Percentiles rank a stretch among this genome's conserved stretches.
These are phyloP conservation scores for Penicillium alfredii DNA, from an alignment of 495 filamentous ascomycete genomes.

Conservation along the genomic window DNA sequence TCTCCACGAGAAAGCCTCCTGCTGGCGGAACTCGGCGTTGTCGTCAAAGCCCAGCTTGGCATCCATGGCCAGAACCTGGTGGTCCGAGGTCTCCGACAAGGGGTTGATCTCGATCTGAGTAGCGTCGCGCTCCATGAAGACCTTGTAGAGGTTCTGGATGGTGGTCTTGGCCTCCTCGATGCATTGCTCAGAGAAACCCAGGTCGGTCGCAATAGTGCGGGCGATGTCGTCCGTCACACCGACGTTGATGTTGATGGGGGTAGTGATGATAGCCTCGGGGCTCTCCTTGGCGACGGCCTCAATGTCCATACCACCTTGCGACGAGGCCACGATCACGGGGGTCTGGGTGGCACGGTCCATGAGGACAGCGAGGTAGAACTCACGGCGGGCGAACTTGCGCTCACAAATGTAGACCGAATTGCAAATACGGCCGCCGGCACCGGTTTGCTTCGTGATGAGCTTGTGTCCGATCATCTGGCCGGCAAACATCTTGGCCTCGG, in stretches of 20 bases:
- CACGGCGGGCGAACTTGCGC: constrained; percentile 97
- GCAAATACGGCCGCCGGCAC: constrained; percentile 82
- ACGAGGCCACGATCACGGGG: constrained; percentile 94
- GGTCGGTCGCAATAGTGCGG: constrained; percentile 77
- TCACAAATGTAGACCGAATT: constrained; percentile 97
- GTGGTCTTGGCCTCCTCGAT: constrained; percentile 88
- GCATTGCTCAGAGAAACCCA: constrained; percentile 96
- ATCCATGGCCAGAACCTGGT: constrained; percentile 97
- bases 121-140: constrained; percentile 96
- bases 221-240: constrained; percentile 96
- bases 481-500: constrained; percentile 94
- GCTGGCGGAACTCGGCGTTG: constrained; percentile 96
- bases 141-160: constrained; percentile 97
- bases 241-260: constrained; percentile 84
- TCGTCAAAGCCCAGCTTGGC: constrained; percentile 97
- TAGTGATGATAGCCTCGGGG: constrained; percentile 90
- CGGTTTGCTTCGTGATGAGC: constrained; percentile 99
- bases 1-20: constrained; percentile 90
- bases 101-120: constrained; percentile 99
- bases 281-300: constrained; percentile 97
- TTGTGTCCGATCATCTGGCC: constrained; percentile 99
- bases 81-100: constrained; percentile 91
- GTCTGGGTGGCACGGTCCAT: constrained; percentile 92
- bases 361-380: constrained; percentile 97
- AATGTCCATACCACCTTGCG: constrained; percentile 98